Evolutionary conservation across 2,329 filamentous ascomycete genomes (phyloP), one percentile per base, ranked within the genome.

Genomic region (Beauveria sp.): DNA sequence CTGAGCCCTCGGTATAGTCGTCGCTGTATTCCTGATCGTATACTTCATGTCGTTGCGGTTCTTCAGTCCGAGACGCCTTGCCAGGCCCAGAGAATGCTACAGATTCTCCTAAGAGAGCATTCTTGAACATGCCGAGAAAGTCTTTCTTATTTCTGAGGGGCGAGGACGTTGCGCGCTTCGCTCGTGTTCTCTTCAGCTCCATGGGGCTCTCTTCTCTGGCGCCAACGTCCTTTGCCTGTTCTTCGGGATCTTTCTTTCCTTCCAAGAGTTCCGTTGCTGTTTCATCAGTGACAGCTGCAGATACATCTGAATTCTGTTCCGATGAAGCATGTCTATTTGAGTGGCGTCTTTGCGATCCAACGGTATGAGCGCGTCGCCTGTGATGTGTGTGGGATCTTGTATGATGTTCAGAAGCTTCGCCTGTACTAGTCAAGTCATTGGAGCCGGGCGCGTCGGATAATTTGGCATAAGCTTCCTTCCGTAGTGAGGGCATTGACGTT

Each of bases 31-130:
- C 66, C 8, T 72, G 67, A 22, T 69, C 67, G 43, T 70, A 65
- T 1, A 41, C 20, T 47, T 68, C 67, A 37, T 70, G 72, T 6
- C 66, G 67, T 4, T 73, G 72, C 56, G 80, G 75, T 62, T 81
- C 76, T 34, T 74, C 77, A 56, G 77, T 80, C 43, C 80, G 76
- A 62, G 83, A 83, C 28, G 76, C 74, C 62, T 75, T 75, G 1
- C 79, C 76, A 16, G 76, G 75, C 5, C 78, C 72, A 22, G 74
- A 73, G 62, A 79, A 75, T 10, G 76, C 76, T 3, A 71, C 77
- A 2, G 84, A 87, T 68, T 87, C 84, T 34, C 85, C 85, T 44
- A 80, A 79, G 66, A 88, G 87, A 3, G 84, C 85, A 63, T 85
- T 84, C 59, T 81, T 82, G 9, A 88, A 71, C 51, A 80, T 79